A percentile compares a stretch with the other conserved stretches of the same genome.
phyloP scores from a whole-genome alignment of 2,329 filamentous ascomycete species.

The Colletotrichum caudatum region DNA sequence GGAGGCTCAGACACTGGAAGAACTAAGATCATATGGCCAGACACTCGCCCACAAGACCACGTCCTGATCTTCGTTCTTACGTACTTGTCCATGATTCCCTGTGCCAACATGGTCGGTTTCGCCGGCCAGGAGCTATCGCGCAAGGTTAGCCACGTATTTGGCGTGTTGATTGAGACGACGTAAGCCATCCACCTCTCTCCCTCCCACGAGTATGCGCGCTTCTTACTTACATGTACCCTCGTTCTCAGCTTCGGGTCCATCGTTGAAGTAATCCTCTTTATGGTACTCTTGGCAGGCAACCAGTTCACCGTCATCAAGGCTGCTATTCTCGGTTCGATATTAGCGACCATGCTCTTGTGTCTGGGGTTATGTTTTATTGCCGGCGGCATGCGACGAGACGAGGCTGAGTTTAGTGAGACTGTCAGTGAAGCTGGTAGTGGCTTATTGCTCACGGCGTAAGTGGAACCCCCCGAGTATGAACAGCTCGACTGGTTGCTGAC shows the following conservation, averaged over 20 bases:
- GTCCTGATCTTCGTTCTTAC: conserved; percentile 76
- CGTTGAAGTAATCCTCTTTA: conserved; percentile 86
- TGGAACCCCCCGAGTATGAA: conserved; percentile 46
- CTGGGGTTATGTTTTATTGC: conserved; percentile 84
- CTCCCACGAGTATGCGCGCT: conserved; percentile 42
- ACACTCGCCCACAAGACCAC: conserved; percentile 58
- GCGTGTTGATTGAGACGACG: conserved; percentile 71
- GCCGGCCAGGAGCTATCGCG: conserved; percentile 71
- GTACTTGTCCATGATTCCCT: conserved; percentile 82
- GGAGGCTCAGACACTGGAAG: neutral
- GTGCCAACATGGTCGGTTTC: conserved; percentile 81
- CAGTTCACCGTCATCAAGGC: conserved; percentile 81
- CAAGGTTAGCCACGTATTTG: conserved; percentile 80
- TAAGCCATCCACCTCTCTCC: conserved; percentile 46
- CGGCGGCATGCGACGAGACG: conserved; percentile 75
- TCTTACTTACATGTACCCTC: neutral
- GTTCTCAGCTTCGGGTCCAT: conserved; percentile 70
- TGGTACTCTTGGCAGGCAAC: conserved; percentile 72
- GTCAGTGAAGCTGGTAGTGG: conserved; percentile 85
- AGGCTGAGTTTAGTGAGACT: conserved; percentile 78
- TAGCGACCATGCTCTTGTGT: conserved; percentile 85
- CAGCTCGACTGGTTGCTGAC: conserved; percentile 2
- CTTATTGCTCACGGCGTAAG: conserved; percentile 81
- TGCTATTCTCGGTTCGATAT: conserved; percentile 84
- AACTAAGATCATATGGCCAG: conserved; percentile 5